Conservation (phyloP, 2,329 filamentous ascomycete genomes). For the Colletotrichum incanum region DNA sequence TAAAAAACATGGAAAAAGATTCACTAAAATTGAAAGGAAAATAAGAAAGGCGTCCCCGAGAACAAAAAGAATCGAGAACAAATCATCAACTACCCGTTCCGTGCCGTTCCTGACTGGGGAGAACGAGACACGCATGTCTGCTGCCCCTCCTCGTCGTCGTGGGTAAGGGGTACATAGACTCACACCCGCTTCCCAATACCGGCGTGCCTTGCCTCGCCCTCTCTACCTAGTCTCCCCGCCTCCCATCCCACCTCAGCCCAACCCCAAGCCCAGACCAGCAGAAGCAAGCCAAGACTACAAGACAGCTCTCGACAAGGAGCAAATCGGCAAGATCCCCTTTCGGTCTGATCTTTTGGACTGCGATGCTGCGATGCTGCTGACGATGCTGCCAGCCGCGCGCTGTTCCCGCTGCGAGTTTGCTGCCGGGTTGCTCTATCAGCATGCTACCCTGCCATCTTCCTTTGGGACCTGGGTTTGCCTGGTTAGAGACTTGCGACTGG, state of each 20-base stretch:
- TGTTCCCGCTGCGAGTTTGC: not conserved
- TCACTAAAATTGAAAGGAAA: not conserved
- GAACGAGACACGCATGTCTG: slow-evolving; percentile 2
- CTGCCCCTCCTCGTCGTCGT: not conserved
- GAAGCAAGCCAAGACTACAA: slow-evolving; percentile 28
- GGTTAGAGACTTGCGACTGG: not conserved
- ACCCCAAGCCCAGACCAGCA: slow-evolving; percentile 1
- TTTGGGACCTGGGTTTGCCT: slow-evolving; percentile 4
- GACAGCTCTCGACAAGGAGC: slow-evolving; percentile 14
- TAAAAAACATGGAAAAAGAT: not conserved
- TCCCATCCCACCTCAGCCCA: not conserved
- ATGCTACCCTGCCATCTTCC: slow-evolving; percentile 20
- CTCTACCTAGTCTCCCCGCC: too few species aligned
- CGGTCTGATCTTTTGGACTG: slow-evolving; percentile 26
- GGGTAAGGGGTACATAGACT: slow-evolving; percentile 3
- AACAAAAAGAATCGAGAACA: not conserved
- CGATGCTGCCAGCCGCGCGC: not conserved
- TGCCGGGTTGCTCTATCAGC: slow-evolving; percentile 6
- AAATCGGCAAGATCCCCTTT: not conserved
- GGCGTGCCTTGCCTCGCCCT: slow-evolving; percentile 1
- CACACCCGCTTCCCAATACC: slow-evolving; percentile 10
- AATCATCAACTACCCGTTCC: slow-evolving; percentile 4
- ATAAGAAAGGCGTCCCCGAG: not conserved
- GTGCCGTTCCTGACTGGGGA: slow-evolving; percentile 16
- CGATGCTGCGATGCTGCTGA: slow-evolving; percentile 4